Conservation (phyloP, 2,329 filamentous ascomycete genomes). For the Helotiales sp. region DNA sequence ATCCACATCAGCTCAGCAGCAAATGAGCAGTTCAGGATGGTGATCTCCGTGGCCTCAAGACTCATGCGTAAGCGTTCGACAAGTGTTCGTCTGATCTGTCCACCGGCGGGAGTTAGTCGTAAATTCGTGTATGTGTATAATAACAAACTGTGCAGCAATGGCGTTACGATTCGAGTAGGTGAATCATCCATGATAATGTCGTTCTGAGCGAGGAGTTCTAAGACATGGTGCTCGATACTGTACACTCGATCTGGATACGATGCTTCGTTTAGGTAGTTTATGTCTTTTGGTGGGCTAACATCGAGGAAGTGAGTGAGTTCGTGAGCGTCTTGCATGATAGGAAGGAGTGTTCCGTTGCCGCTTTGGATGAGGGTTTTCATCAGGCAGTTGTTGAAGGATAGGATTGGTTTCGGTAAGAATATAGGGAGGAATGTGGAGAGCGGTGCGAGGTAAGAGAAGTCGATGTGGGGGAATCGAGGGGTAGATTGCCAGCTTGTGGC, state of each 20-base stretch:
- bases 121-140: constrained; percentile 7
- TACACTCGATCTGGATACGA: constrained; percentile 7
- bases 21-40: not conserved
- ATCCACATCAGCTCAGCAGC: constrained; percentile 8
- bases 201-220: not conserved
- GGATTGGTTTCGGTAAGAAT: not conserved
- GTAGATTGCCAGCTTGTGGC: constrained; percentile 4
- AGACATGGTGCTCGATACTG: constrained; percentile 5
- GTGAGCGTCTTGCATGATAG: not conserved
- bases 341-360: not conserved
- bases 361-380: not conserved
- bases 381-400: not conserved
- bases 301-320: not conserved
- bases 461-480: not conserved
- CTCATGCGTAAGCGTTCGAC: not conserved
- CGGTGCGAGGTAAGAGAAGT: not conserved
- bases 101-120: not conserved
- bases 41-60: not conserved
- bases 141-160: not conserved
- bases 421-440: not conserved
- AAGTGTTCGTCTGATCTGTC: not conserved
- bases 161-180: not conserved
- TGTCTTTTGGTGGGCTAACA: not conserved
- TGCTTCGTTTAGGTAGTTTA: not conserved
- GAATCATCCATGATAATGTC: not conserved